phyloP scores from a whole-genome alignment of 441 rosid species.

The Adansonia gregorii region DNA sequence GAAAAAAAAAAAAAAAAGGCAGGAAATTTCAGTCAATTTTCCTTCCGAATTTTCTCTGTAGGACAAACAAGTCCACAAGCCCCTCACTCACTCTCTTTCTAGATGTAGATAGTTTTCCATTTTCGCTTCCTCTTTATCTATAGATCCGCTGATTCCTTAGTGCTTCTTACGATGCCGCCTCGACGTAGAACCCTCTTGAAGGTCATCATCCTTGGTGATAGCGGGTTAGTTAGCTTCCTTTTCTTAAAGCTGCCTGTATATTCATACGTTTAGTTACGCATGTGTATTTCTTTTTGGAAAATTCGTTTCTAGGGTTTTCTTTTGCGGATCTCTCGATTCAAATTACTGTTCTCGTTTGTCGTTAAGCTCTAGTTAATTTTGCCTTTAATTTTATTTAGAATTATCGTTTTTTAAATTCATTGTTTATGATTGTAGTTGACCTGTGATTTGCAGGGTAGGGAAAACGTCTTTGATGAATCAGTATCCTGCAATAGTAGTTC shows the following conservation, averaged over 20 bases:
- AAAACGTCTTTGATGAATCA: slow-evolving; percentile 86
- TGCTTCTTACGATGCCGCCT: slow-evolving; percentile 38
- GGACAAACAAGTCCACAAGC: slow-evolving; percentile 17
- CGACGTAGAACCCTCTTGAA: too few relatives aligned
- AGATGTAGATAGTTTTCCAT: background rate
- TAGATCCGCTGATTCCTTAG: slow-evolving; percentile 13
- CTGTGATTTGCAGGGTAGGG: slow-evolving; percentile 64
- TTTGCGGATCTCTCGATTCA: slow-evolving; percentile 7
- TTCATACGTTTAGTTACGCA: background rate
- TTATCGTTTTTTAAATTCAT: slow-evolving; percentile 1
- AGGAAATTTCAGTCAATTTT: slow-evolving; percentile 11
- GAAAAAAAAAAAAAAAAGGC: background rate
- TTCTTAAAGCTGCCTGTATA: background rate
- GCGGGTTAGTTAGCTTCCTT: slow-evolving; percentile 48
- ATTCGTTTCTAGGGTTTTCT: slow-evolving; percentile 12
- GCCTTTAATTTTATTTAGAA: background rate
- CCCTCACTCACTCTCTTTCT: background rate
- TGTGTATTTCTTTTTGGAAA: background rate
- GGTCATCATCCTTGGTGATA: slow-evolving; percentile 64
- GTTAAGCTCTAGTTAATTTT: background rate
- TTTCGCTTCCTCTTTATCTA: background rate
- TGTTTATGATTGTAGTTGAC: slow-evolving; percentile 12
- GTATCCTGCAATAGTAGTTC: slow-evolving; percentile 45
- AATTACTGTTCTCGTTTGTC: background rate
- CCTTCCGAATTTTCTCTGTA: background rate